Evolutionary conservation across 75 land plant genomes (phyloP).

Genomic region (Chamaecyparis obtusa): DNA sequence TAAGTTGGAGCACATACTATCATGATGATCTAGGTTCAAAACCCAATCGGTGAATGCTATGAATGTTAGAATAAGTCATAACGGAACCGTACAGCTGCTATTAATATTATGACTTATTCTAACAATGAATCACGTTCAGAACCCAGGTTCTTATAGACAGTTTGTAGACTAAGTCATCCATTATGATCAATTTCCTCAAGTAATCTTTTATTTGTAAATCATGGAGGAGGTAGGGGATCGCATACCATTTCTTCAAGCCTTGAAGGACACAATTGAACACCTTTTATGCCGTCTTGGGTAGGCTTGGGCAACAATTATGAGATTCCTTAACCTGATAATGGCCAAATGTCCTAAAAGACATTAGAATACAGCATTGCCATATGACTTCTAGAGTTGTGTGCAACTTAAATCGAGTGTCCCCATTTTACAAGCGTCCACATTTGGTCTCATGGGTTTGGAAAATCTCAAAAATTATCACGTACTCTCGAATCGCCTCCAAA

Average conservation of each 20-base stretch:
- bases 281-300: background rate
- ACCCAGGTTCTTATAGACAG: no score
- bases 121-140: no score
- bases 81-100: no score
- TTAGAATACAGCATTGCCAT: background rate
- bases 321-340: background rate
- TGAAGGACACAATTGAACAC: background rate
- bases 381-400: background rate
- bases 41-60: background rate
- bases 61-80: no score
- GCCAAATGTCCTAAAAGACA: background rate
- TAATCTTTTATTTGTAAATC: no score
- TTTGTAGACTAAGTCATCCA: no score
- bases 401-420: background rate
- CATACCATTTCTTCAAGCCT: no score
- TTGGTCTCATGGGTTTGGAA: background rate
- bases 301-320: background rate
- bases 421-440: background rate
- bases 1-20: background rate
- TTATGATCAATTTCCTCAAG: no score
- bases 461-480: background rate
- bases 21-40: background rate
- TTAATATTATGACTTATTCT: no score
- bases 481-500: background rate
- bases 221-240: no score